Evolutionary conservation across 441 rosid species (phyloP).

Genomic region (Mallotus repandus): DNA sequence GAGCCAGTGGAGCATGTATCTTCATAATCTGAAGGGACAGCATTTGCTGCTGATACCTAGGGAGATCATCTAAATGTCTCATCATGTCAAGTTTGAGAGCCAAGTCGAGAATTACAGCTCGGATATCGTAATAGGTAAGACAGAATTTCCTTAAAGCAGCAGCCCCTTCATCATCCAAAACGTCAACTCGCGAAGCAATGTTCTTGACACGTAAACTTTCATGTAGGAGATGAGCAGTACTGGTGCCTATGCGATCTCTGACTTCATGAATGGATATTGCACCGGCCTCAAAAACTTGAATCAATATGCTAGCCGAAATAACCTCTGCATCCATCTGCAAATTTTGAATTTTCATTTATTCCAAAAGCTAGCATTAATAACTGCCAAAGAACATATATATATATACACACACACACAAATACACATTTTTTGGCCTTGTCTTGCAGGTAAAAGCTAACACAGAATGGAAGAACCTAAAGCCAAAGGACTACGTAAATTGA

Average conservation of each 20-base stretch:
- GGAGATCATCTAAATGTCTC: slow-evolving; percentile 86
- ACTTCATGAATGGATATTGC: slow-evolving; percentile 62
- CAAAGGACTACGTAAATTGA: background rate
- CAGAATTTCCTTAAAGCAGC: slow-evolving; percentile 83
- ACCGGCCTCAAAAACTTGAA: slow-evolving; percentile 65
- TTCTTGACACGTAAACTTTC: slow-evolving; percentile 77
- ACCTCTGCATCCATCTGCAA: slow-evolving; percentile 97
- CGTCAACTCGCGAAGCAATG: slow-evolving; percentile 61
- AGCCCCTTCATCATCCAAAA: slow-evolving; percentile 75
- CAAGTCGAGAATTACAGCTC: slow-evolving; percentile 79
- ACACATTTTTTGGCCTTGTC: too few species aligned
- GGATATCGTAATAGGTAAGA: slow-evolving; percentile 82
- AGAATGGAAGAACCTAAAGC: background rate
- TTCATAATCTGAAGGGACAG: slow-evolving; percentile 75
- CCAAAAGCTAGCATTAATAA: background rate
- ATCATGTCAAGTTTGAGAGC: slow-evolving; percentile 82
- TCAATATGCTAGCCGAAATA: slow-evolving; percentile 79
- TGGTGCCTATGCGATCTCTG: slow-evolving; percentile 66
- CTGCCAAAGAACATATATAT: too few species aligned
- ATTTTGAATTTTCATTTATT: background rate
- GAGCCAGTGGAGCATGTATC: slow-evolving; percentile 88
- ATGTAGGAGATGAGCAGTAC: slow-evolving; percentile 84
- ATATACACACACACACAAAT: too few species aligned
- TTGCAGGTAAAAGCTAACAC: background rate
- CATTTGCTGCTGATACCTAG: slow-evolving; percentile 71